A percentile compares a stretch with the other conserved stretches of the same genome.
phyloP scores from a whole-genome alignment of 1,139 yeast species.

The Nakaseomyces bracarensis region DNA sequence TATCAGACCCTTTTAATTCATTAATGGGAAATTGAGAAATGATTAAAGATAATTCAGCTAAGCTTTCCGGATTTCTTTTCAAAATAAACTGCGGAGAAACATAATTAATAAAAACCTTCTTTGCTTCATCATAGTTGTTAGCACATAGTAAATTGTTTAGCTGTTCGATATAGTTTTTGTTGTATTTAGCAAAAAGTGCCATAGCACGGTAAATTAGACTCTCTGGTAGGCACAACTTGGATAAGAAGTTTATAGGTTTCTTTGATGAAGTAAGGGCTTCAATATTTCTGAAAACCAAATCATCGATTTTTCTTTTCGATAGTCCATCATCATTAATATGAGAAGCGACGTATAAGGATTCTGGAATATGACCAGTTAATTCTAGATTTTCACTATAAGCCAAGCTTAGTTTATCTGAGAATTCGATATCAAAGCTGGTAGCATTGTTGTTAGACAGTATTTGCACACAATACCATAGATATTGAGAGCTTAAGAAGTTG shows the following conservation, averaged over 20 bases:
- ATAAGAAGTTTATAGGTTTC: slow-evolving; percentile 31
- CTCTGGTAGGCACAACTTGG: slow-evolving; percentile 41
- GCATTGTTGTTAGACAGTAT: slow-evolving; percentile 32
- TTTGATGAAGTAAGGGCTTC: slow-evolving; percentile 32
- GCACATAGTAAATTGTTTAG: slow-evolving; percentile 48
- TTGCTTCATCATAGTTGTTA: background rate
- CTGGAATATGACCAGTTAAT: slow-evolving; percentile 43
- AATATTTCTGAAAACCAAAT: slow-evolving; percentile 43
- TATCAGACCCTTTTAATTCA: slow-evolving; percentile 32
- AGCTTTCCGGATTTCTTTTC: slow-evolving; percentile 26
- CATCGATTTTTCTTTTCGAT: slow-evolving; percentile 37
- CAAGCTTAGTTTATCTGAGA: slow-evolving; percentile 37
- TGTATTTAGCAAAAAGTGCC: slow-evolving; percentile 35
- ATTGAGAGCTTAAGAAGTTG: slow-evolving; percentile 31
- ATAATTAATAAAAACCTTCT: background rate
- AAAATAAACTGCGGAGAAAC: slow-evolving; percentile 62
- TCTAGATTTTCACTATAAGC: slow-evolving; percentile 49
- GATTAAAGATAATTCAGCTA: background rate
- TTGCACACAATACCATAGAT: slow-evolving; percentile 51
- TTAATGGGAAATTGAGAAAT: slow-evolving; percentile 8
- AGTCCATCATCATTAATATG: slow-evolving; percentile 42
- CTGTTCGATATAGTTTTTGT: slow-evolving; percentile 48
- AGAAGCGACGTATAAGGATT: slow-evolving; percentile 53
- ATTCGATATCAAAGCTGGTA: slow-evolving; percentile 31
- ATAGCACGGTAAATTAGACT: slow-evolving; percentile 44